Evolutionary conservation across 2,329 filamentous ascomycete genomes (phyloP).

Genomic region (Pestalotiopsis sp.): DNA sequence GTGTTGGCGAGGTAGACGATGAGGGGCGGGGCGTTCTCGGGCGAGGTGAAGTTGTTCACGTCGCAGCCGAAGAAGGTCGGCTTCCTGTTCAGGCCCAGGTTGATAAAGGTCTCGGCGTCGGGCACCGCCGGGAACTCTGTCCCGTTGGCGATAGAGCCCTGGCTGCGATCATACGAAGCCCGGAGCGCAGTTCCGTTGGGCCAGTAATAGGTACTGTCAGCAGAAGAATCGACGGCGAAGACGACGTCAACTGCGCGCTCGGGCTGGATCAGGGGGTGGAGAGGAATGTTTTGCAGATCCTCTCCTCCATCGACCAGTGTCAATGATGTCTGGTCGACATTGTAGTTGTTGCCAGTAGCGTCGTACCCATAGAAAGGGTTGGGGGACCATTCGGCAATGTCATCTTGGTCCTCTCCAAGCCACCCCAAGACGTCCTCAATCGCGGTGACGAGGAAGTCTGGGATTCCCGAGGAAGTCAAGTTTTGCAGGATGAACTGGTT

Average conservation of each 20-base stretch:
- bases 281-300: constrained; percentile 76
- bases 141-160: constrained; percentile 57
- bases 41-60: constrained; percentile 55
- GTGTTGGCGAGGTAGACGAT: constrained; percentile 87
- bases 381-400: constrained; percentile 72
- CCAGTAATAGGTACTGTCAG: constrained; percentile 69
- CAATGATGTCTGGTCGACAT: constrained; percentile 53
- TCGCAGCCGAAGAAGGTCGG: constrained; percentile 84
- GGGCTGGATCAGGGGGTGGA: constrained; percentile 76
- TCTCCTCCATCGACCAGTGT: constrained; percentile 78
- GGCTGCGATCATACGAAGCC: constrained; percentile 70
- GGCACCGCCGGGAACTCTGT: constrained; percentile 73
- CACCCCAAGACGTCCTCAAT: constrained; percentile 51
- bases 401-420: constrained; percentile 61
- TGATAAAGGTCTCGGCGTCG: constrained; percentile 75
- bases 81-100: constrained; percentile 69
- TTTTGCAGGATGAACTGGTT: constrained; percentile 73
- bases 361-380: constrained; percentile 76
- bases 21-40: constrained; percentile 50
- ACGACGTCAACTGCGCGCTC: constrained; percentile 74
- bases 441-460: constrained; percentile 49
- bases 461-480: constrained; percentile 46
- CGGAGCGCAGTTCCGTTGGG: constrained; percentile 76
- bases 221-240: constrained; percentile 77
- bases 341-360: constrained; percentile 53